Conservation (phyloP, 2,329 filamentous ascomycete species). For the Colletotrichum paranaense region DNA sequence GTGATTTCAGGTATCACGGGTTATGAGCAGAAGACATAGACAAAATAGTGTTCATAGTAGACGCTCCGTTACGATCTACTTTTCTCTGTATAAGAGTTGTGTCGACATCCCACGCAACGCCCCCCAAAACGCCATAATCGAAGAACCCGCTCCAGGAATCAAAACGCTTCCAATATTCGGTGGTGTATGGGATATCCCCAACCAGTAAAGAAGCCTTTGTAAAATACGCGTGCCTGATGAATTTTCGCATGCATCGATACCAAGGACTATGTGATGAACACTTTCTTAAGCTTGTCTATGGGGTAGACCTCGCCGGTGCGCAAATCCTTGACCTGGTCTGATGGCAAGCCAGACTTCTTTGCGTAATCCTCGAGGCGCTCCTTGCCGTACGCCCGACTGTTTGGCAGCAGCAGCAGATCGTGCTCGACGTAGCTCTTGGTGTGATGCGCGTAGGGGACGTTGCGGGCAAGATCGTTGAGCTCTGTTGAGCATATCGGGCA, state of each 20-base stretch:
- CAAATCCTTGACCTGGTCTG: constrained; percentile 80
- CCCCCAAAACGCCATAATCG: not conserved
- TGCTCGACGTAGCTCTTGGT: constrained; percentile 92
- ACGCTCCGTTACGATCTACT: not conserved
- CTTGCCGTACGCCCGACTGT: constrained; percentile 85
- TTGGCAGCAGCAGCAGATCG: constrained; percentile 88
- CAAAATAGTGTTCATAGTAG: not conserved
- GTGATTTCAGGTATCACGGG: constrained; percentile 38
- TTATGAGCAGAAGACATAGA: constrained; percentile 36
- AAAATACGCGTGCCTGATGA: not conserved
- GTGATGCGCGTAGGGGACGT: constrained; percentile 94
- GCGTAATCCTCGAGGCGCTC: constrained; percentile 81
- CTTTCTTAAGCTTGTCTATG: constrained; percentile 78
- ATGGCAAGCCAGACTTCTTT: constrained; percentile 78
- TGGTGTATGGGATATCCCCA: not conserved
- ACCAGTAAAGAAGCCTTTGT: not conserved
- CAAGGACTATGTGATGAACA: constrained; percentile 82
- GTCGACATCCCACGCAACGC: not conserved
- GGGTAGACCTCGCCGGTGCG: constrained; percentile 77
- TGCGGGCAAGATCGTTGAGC: constrained; percentile 88
- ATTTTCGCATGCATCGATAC: not conserved
- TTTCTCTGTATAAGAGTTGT: not conserved
- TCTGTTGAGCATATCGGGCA: constrained; percentile 98
- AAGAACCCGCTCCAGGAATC: not conserved
- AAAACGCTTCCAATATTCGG: not conserved